These are phyloP conservation scores for Xylariomycetidae sp. DNA, from an alignment of 2,329 filamentous ascomycete species.

Conservation along the genomic window DNA sequence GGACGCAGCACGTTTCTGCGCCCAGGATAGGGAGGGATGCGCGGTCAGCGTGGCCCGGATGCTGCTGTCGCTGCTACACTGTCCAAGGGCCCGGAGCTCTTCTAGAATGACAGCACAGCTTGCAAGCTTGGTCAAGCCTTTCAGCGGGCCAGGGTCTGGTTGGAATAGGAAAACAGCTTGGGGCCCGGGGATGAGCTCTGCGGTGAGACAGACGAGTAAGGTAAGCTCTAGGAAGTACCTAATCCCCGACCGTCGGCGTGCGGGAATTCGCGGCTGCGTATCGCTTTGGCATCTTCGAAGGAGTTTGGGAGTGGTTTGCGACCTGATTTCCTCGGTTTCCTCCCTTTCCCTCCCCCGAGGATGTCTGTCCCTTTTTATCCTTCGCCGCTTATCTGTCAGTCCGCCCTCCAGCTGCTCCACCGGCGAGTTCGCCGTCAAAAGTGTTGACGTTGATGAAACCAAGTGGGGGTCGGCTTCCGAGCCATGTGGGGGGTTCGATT, in stretches of 20 bases:
- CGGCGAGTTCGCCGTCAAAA: conserved; percentile 7
- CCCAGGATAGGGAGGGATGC: no score
- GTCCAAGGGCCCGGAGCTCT: no score
- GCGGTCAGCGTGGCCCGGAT: no score
- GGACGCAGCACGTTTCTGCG: no score
- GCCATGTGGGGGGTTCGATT: conserved; percentile 5
- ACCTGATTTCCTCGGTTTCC: neutral
- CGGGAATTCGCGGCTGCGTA: neutral
- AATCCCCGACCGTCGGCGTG: neutral
- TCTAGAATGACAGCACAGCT: no score
- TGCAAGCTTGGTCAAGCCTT: no score
- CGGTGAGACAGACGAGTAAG: no score
- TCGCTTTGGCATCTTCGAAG: neutral
- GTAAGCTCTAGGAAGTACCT: no score
- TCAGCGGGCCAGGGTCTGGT: no score
- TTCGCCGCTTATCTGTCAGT: conserved; percentile 3
- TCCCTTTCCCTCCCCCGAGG: conserved; percentile 4
- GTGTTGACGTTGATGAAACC: conserved; percentile 6
- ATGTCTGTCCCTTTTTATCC: conserved; percentile 14
- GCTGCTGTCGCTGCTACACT: no score
- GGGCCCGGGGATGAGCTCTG: neutral
- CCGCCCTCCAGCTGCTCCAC: conserved; percentile 2
- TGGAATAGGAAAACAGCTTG: no score
- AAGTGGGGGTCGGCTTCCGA: conserved; percentile 11
- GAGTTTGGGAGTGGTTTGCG: neutral